phyloP scores from a whole-genome alignment of 345 rosid species.

The Salix koriyanagi region DNA sequence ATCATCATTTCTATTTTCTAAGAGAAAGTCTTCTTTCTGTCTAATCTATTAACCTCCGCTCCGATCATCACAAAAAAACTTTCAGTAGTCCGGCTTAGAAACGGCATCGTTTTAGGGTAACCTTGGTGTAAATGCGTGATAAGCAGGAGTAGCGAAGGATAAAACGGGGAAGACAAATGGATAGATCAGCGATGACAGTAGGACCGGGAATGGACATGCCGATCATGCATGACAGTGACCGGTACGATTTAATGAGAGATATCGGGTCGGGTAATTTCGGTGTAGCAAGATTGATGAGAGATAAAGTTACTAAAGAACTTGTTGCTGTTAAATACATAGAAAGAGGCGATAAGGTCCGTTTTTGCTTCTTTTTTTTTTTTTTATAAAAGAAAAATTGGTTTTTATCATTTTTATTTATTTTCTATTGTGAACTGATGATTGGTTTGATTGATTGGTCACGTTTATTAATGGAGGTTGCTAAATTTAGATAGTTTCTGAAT shows the following conservation, averaged over 20 bases:
- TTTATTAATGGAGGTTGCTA: neutral
- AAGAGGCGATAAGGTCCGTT: conserved; percentile 30
- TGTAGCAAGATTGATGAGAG: conserved; percentile 30
- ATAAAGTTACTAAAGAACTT: conserved; percentile 30
- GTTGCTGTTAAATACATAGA: conserved; percentile 32
- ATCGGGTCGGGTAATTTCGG: conserved; percentile 34
- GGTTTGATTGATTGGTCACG: neutral
- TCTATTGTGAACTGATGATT: neutral
- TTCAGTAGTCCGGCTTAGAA: neutral
- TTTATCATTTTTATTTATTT: neutral
- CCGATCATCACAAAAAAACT: conserved; percentile 6
- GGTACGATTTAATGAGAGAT: conserved; percentile 32
- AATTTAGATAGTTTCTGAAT: neutral
- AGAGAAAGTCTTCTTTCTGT: conserved; percentile 6
- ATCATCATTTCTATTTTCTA: neutral
- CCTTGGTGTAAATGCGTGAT: conserved; percentile 4
- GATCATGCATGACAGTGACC: conserved; percentile 40
- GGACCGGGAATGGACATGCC: conserved; percentile 33
- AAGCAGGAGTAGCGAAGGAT: neutral
- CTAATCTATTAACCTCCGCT: neutral
- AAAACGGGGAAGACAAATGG: conserved; percentile 4
- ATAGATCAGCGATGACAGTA: conserved; percentile 22
- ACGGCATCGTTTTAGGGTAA: neutral
- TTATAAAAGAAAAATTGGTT: neutral
- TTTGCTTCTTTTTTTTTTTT: neutral